These are phyloP conservation scores for Sclerotinia spermophila DNA, from an alignment of 2,329 filamentous ascomycete genomes.

Conservation along the genomic window DNA sequence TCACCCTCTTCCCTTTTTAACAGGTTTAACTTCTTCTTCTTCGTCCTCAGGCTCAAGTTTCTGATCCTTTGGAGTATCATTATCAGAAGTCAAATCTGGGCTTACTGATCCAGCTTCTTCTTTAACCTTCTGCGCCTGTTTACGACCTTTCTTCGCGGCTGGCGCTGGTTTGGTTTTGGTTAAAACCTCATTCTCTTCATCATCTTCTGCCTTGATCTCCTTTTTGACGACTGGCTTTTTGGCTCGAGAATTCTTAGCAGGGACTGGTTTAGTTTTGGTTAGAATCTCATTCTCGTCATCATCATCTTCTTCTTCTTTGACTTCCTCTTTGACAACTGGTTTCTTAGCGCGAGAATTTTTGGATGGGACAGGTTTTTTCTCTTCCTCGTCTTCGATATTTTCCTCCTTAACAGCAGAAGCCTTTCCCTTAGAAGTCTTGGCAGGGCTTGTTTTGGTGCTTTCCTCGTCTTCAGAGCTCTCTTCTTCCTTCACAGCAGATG, in stretches of 20 bases:
- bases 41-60: not conserved
- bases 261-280: not conserved
- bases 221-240: constrained; percentile 6
- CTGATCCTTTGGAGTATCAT: not conserved
- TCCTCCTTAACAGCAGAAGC: constrained; percentile 27
- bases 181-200: constrained; percentile 11
- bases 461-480: constrained; percentile 20
- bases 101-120: not conserved
- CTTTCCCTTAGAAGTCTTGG: constrained; percentile 22
- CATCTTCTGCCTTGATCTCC: not conserved
- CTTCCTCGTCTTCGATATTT: constrained; percentile 12
- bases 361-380: constrained; percentile 32
- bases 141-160: not conserved
- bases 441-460: not conserved
- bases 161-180: constrained; percentile 7
- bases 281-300: no score
- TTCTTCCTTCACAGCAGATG: constrained; percentile 27
- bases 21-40: not conserved
- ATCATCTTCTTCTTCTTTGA: not conserved
- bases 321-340: constrained; percentile 22
- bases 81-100: not conserved
- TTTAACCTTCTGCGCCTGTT: constrained; percentile 3
- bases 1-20: not conserved
- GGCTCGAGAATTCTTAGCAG: not conserved
- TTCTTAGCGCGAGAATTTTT: constrained; percentile 27